A percentile compares a stretch with the other conserved stretches of the same genome.
Conservation (phyloP, 2,329 filamentous ascomycete genomes). For the Trichoderma sp. region DNA sequence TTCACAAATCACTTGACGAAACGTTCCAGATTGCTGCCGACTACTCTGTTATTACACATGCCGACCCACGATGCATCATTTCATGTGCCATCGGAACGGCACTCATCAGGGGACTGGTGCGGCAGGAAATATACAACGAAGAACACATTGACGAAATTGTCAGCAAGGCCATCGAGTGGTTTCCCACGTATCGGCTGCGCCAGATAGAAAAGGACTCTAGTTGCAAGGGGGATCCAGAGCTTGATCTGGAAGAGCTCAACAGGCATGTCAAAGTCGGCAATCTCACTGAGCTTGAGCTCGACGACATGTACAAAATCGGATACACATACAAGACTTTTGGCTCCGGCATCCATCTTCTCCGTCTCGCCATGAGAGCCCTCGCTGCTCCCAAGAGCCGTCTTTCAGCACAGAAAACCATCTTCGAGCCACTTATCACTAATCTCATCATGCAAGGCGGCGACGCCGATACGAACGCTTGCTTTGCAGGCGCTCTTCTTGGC, state of each 20-base stretch:
- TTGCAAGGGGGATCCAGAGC: slow-evolving; percentile 30
- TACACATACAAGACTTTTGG: slow-evolving; percentile 55
- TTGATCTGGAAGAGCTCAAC: slow-evolving; percentile 42
- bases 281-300: slow-evolving; percentile 42
- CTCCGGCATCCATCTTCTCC: slow-evolving; percentile 43
- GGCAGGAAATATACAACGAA: slow-evolving; percentile 42
- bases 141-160: slow-evolving; percentile 42
- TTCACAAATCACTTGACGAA: slow-evolving; percentile 39
- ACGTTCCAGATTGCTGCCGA: slow-evolving; percentile 43
- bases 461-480: slow-evolving; percentile 53
- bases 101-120: slow-evolving; percentile 45
- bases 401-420: slow-evolving; percentile 29
- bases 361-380: slow-evolving; percentile 41
- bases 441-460: slow-evolving; percentile 52
- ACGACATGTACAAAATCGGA: slow-evolving; percentile 46
- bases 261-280: slow-evolving; percentile 37
- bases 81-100: slow-evolving; percentile 47
- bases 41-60: slow-evolving; percentile 47
- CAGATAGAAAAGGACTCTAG: slow-evolving; percentile 25
- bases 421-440: slow-evolving; percentile 47
- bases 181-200: slow-evolving; percentile 23
- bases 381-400: slow-evolving; percentile 21
- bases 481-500: slow-evolving; percentile 49
- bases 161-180: slow-evolving; percentile 41
- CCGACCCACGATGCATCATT: slow-evolving; percentile 50